Evolutionary conservation across 176 grass and related monocot genomes (phyloP).

Genomic region (maize (Zea mays)): Zm-B73-REFERENCE-NAM-5.0 NC_050096.1:65504501-65505000

Average conservation of each 20-base stretch:
- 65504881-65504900: slow-evolving; percentile 92
- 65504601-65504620: slow-evolving; percentile 26
- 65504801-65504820: slow-evolving; percentile 27
- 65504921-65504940: slow-evolving; percentile 97
- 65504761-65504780: slow-evolving; percentile 32
- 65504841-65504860: slow-evolving; percentile 87
- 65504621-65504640: slow-evolving; percentile 32
- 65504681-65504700: slow-evolving; percentile 82
- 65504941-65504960: slow-evolving; percentile 20
- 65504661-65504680: slow-evolving; percentile 69
- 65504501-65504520: slow-evolving; percentile 21
- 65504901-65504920: slow-evolving; percentile 95
- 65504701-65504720: slow-evolving; percentile 88
- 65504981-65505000: slow-evolving; percentile 9
- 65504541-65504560: slow-evolving; percentile 94
- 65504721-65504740: slow-evolving; percentile 97
- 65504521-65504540: slow-evolving; percentile 81
- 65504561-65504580: slow-evolving; percentile 99
- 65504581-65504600: slow-evolving; percentile 92
- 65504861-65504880: slow-evolving; percentile 76
- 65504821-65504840: slow-evolving; percentile 27
- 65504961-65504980: slow-evolving; percentile 5
- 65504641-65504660: slow-evolving; percentile 22
- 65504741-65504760: slow-evolving; percentile 57
- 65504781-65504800: slow-evolving; percentile 2